Base-by-base conservation (phyloP, 805 yeast species). In the Candida endomychidarum region DNA sequence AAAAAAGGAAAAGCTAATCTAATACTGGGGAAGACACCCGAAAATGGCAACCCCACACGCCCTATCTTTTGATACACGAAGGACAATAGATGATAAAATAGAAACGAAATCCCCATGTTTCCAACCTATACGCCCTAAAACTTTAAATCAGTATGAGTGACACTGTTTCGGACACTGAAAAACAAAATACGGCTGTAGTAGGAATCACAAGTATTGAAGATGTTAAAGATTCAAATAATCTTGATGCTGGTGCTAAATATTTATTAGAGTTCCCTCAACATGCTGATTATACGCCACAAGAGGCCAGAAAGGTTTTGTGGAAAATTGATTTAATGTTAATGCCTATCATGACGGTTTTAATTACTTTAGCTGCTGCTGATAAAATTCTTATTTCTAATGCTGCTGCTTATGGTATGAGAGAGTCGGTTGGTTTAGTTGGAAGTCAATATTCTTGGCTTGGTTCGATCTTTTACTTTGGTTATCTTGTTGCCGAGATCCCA, bases 401-500 rank as follows among this genome's bases (percentile, higher is more conserved):
- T 44, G 63, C 64, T 24, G 62, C 67, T 12, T 60, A 61, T 31
- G 68, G 69, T 8, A 60, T 63, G 62, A 51, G 56, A 40, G 58
- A 48, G 15, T 65, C 55, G 30, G 42, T 58, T 40, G 28, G 44
- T 9, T 49, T 63, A 55, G 37, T 45, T 8, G 65, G 65, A 3
- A 49, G 54, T 37, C 52, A 59, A 31, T 58, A 55, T 45, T 54
- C 54, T 6, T 52, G 54, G 54, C 42, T 49, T 11, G 77, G 82
- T n/a, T 69, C 82, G 1, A 71, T 78, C 7, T 81, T 80, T 48
- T 80, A 80, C 51, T 54, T 60, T 42, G 70, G 68, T 7, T 63
- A 60, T 42, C 45, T 61, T 38, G 41, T 54, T 8, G 58, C 54
- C 37, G 63, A 59, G 43, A 53, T 58, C 33, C 69, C 66, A 18